Conservation (phyloP, 2,329 filamentous ascomycete genomes). For the Fusarium pseudoanthophilum region DNA sequence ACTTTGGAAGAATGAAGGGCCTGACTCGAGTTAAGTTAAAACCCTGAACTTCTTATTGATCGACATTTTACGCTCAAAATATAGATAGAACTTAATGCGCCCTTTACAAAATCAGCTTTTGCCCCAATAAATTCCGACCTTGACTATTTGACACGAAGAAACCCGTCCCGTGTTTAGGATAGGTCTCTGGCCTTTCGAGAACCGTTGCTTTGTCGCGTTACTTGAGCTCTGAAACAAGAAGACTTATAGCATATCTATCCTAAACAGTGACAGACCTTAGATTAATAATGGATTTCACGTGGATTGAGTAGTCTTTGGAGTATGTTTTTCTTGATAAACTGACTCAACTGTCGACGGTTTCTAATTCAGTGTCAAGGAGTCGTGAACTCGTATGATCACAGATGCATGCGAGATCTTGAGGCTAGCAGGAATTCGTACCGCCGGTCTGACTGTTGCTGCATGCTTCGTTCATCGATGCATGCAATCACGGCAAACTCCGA, state of each 20-base stretch:
- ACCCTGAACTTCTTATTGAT: fast-evolving
- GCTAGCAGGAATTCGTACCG: too few relatives aligned
- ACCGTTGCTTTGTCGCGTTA: too few relatives aligned
- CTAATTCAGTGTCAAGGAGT: too few relatives aligned
- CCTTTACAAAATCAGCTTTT: fast-evolving
- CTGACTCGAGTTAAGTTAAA: fast-evolving
- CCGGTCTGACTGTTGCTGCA: fast-evolving
- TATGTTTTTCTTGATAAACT: background rate
- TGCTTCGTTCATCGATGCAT: too few relatives aligned
- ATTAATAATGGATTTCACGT: too few relatives aligned
- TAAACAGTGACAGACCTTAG: fast-evolving
- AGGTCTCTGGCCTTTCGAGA: background rate
- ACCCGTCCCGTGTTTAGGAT: background rate
- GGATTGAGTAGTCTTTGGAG: fast-evolving
- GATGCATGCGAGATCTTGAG: too few relatives aligned
- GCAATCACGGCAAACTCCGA: background rate
- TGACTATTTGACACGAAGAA: fast-evolving
- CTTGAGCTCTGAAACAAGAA: background rate
- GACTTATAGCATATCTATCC: fast-evolving
- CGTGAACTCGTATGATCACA: too few relatives aligned
- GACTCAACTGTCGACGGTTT: too few relatives aligned
- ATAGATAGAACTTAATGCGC: background rate
- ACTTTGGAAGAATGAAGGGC: too few relatives aligned
- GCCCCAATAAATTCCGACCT: fast-evolving
- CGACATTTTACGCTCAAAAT: fast-evolving